Conservation (phyloP, 371 early-diverging fungal genomes). For the Umbelopsis sp. region DNA sequence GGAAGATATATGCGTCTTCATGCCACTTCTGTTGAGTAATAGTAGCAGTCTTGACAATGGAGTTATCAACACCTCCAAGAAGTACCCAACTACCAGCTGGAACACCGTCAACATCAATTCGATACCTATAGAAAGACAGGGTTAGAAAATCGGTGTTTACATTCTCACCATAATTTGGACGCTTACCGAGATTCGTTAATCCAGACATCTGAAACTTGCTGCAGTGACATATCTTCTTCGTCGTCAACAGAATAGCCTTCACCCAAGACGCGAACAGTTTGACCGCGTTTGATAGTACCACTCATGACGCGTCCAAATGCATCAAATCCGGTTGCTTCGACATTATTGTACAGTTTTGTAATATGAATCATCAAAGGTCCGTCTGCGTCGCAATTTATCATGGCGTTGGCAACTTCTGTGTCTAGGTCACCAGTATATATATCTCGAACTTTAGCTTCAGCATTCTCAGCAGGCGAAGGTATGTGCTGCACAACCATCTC, state of each 20-base stretch:
- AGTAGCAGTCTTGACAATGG: conserved; percentile 95
- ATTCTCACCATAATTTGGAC: neutral
- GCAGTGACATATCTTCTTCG: conserved; percentile 93
- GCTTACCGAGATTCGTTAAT: conserved; percentile 80
- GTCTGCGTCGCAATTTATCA: conserved; percentile 84
- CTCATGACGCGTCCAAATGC: conserved; percentile 93
- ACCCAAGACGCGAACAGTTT: conserved; percentile 88
- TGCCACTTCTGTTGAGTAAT: conserved; percentile 66
- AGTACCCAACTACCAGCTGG: conserved; percentile 92
- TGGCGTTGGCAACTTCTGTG: conserved; percentile 64
- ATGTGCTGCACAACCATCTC: conserved; percentile 87
- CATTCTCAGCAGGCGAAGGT: conserved; percentile 83
- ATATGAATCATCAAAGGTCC: conserved; percentile 94
- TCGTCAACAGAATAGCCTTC: conserved; percentile 91
- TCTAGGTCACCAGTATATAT: conserved; percentile 82
- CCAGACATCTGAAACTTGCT: conserved; percentile 75
- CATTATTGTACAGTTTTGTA: conserved; percentile 87
- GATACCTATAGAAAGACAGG: conserved; percentile 58
- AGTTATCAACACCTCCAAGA: conserved; percentile 88
- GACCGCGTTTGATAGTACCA: conserved; percentile 82
- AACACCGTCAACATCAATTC: conserved; percentile 77
- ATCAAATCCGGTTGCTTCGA: conserved; percentile 82
- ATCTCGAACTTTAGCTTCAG: conserved; percentile 65
- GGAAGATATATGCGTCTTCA: conserved; percentile 83
- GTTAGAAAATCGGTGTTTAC: neutral